These are phyloP conservation scores for Ceratobasidium sp. DNA, from an alignment of 1,284 basidiomycete species.

Conservation along the genomic window DNA sequence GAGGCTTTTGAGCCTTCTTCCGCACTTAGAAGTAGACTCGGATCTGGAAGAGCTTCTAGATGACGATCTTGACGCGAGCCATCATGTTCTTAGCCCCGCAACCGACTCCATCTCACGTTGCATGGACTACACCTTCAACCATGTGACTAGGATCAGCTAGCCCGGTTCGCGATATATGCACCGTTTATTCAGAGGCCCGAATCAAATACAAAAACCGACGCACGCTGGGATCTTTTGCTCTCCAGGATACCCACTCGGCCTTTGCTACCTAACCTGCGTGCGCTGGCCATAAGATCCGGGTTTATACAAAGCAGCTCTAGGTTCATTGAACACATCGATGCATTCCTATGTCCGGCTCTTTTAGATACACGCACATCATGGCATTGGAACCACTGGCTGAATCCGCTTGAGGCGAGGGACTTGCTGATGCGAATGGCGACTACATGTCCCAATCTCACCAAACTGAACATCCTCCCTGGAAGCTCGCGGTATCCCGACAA, in stretches of 20 bases:
- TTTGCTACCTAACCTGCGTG: background rate
- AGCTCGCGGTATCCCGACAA: background rate
- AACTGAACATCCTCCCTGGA: background rate
- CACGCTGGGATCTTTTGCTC: background rate
- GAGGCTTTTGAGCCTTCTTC: background rate
- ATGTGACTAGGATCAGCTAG: background rate
- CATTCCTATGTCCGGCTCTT: no score
- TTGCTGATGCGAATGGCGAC: background rate
- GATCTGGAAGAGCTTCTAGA: background rate
- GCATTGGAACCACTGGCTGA: background rate
- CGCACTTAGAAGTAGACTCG: no score
- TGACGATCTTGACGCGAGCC: background rate
- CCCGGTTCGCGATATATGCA: background rate
- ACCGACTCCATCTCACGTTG: background rate
- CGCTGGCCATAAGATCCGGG: background rate
- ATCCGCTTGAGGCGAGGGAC: background rate
- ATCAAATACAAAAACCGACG: background rate
- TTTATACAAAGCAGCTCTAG: background rate
- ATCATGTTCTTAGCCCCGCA: background rate
- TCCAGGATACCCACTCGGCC: background rate
- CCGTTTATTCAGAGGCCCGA: background rate
- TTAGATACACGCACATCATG: no score
- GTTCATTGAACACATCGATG: background rate
- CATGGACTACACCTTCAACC: background rate
- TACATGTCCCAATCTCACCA: background rate